Percentiles rank a stretch among this genome's conserved stretches.
phyloP scores from a whole-genome alignment of 192 early-diverging fungal genomes.

The Phlyctochytrium bullatum region DNA sequence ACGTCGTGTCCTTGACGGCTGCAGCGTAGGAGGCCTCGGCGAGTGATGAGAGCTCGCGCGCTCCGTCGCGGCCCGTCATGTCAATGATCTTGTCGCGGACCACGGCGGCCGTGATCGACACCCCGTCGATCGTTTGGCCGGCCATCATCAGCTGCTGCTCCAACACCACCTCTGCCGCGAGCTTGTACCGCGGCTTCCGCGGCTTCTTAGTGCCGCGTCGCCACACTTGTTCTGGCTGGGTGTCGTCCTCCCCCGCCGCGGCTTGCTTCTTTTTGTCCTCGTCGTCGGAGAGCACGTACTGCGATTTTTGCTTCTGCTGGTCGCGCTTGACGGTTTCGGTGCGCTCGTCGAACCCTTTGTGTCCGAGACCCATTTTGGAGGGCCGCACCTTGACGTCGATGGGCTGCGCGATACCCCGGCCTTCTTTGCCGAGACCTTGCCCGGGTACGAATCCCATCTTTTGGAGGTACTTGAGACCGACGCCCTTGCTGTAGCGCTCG shows the following conservation, averaged over 20 bases:
- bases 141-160: constrained; percentile 43
- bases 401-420: constrained; percentile 85
- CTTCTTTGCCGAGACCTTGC: constrained; percentile 83
- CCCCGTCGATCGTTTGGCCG: constrained; percentile 2
- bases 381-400: constrained; percentile 86
- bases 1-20: constrained; percentile 45
- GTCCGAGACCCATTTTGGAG: constrained; percentile 76
- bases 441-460: constrained; percentile 91
- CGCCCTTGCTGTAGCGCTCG: constrained; percentile 68
- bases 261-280: constrained; percentile 35
- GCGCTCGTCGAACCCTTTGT: constrained; percentile 74
- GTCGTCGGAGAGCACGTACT: constrained; percentile 8
- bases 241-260: background rate
- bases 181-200: constrained; percentile 64
- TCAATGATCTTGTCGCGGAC: constrained; percentile 74
- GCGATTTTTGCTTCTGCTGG: constrained; percentile 28
- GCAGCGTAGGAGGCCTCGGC: constrained; percentile 32
- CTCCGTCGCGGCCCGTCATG: constrained; percentile 76
- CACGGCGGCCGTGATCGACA: constrained; percentile 10
- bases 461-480: constrained; percentile 79
- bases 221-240: constrained; percentile 30
- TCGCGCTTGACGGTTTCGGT: constrained; percentile 64
- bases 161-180: constrained; percentile 67
- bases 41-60: constrained; percentile 35
- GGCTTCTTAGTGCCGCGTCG: constrained; percentile 41